Conservation (phyloP, 73 alveolate species). For the Loxodes magnus region DNA sequence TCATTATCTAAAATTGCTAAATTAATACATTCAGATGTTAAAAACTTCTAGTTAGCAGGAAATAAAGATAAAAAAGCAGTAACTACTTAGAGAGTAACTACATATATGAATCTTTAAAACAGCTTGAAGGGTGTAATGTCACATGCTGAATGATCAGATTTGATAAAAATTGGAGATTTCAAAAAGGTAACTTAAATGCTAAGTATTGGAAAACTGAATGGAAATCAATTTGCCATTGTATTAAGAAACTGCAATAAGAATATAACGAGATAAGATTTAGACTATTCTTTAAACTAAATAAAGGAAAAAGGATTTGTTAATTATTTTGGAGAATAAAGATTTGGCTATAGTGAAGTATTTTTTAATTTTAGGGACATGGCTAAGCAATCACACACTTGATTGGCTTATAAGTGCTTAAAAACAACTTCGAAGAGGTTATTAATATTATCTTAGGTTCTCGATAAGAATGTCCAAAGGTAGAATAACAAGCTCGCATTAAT, state of each 20-base stretch:
- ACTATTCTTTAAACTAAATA: conserved; percentile 47
- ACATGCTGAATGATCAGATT: conserved; percentile 3
- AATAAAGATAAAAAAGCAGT: conserved; percentile 96
- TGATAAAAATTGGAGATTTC: conserved; percentile 56
- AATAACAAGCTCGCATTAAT: conserved; percentile 15
- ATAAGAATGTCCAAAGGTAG: conserved; percentile 2
- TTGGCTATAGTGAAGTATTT: conserved; percentile 69
- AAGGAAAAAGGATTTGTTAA: conserved; percentile 85
- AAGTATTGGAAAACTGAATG: conserved; percentile 84
- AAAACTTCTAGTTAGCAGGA: conserved; percentile 83
- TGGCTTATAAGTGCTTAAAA: conserved; percentile 19
- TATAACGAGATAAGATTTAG: conserved; percentile 44
- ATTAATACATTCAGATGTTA: conserved; percentile 56
- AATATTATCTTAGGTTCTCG: conserved; percentile 11
- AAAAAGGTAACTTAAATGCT: conserved; percentile 58
- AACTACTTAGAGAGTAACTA: conserved; percentile 82
- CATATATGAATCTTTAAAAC: conserved; percentile 17
- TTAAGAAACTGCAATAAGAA: conserved; percentile 42
- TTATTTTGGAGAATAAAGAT: conserved; percentile 91
- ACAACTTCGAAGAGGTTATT: conserved; percentile 43
- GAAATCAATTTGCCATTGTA: conserved; percentile 88
- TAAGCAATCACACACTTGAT: conserved; percentile 34
- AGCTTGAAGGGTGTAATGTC: not conserved
- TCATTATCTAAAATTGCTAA: conserved; percentile 80
- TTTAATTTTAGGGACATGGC: conserved; percentile 81